phyloP scores from a whole-genome alignment of 2,329 filamentous ascomycete genomes.

The Xylogone sp. region DNA sequence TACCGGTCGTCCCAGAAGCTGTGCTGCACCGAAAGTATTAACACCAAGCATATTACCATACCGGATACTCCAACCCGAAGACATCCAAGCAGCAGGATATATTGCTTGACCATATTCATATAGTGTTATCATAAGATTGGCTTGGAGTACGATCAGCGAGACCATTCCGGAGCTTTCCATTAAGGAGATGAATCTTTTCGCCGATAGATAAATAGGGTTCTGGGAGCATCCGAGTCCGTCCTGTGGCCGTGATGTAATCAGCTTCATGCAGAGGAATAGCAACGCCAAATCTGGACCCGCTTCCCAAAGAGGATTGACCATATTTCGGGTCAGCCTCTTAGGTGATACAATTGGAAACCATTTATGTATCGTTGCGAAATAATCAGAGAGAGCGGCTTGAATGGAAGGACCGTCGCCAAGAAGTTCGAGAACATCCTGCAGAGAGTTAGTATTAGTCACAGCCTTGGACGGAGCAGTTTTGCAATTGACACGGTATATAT shows the following conservation, averaged over 20 bases:
- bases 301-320: constrained; percentile 38
- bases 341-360: constrained; percentile 46
- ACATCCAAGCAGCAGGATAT: constrained; percentile 47
- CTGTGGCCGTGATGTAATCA: constrained; percentile 33
- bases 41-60: constrained; percentile 44
- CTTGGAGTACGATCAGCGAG: constrained; percentile 41
- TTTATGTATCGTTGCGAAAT: constrained; percentile 40
- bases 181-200: constrained; percentile 37
- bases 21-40: constrained; percentile 30
- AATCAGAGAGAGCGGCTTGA: constrained; percentile 34
- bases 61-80: constrained; percentile 39
- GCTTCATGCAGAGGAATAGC: constrained; percentile 46
- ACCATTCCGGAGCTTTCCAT: constrained; percentile 39
- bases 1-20: constrained; percentile 34
- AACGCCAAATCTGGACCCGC: constrained; percentile 42
- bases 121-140: constrained; percentile 39
- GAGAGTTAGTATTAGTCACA: too few relatives aligned
- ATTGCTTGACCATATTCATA: constrained; percentile 47
- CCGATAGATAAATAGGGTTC: constrained; percentile 36
- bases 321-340: constrained; percentile 36
- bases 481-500: too few relatives aligned
- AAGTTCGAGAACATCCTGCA: constrained; percentile 35
- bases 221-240: constrained; percentile 32
- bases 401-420: constrained; percentile 35
- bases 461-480: too few relatives aligned